Evolutionary conservation across 2,329 filamentous ascomycete genomes (phyloP).

Genomic region (Penicillium sclerotiorum): DNA sequence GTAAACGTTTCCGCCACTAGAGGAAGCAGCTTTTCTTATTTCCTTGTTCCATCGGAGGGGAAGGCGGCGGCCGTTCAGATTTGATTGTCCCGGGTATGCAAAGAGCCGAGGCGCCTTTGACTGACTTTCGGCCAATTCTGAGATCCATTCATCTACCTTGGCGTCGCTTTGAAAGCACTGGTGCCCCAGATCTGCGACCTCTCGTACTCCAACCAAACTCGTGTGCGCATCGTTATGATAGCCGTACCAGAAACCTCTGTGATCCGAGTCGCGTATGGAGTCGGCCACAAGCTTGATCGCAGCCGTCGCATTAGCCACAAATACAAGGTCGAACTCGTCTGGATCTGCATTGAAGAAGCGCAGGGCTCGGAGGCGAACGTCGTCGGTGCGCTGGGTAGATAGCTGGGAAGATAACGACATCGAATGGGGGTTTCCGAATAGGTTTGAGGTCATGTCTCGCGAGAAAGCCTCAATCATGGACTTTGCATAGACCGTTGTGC

Average conservation of each 20-base stretch:
- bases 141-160: constrained; percentile 68
- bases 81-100: constrained; percentile 88
- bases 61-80: constrained; percentile 80
- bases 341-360: constrained; percentile 81
- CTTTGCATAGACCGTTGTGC: constrained; percentile 81
- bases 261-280: constrained; percentile 66
- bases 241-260: constrained; percentile 73
- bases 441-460: constrained; percentile 71
- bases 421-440: constrained; percentile 93
- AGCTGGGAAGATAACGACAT: constrained; percentile 78
- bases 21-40: constrained; percentile 43
- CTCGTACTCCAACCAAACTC: constrained; percentile 78
- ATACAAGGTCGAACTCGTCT: constrained; percentile 80
- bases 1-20: constrained; percentile 51
- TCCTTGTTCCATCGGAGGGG: constrained; percentile 68
- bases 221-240: constrained; percentile 88
- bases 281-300: constrained; percentile 86
- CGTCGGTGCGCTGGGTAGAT: constrained; percentile 73
- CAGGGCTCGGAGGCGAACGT: constrained; percentile 70
- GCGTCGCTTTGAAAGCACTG: constrained; percentile 66
- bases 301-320: constrained; percentile 89
- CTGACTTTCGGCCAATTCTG: constrained; percentile 29
- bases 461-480: constrained; percentile 80
- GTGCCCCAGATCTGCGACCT: constrained; percentile 64
- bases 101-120: constrained; percentile 55